Evolutionary conservation across 495 filamentous ascomycete species (phyloP), one percentile per base, ranked within the genome.

Genomic region (Diplogelasinospora grovesii): DNA sequence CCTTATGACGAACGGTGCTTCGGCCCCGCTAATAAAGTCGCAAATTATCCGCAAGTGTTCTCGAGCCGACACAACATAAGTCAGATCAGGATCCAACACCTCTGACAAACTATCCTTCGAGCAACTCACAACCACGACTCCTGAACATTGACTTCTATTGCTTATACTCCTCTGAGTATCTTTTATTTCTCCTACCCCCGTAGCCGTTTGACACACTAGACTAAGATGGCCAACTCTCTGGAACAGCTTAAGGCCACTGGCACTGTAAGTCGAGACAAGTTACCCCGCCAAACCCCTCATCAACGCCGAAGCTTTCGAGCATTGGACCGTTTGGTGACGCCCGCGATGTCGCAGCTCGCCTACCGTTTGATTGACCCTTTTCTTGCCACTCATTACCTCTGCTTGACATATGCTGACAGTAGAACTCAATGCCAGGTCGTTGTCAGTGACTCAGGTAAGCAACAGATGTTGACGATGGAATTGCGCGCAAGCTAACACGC

Each of bases 231-330:
- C 57, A 82, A 61, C 66, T 86, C 90, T 69, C 81, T 98, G 46
- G 92, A 97, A 55, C 89, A 97, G 73, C 77, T 98, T 56, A 98
- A 98, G 75, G 81, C 85, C 66, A 70, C 85, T 60, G 93, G 92
- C 79, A 98, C 92, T 51, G 86, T 93, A 75, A 63, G 86, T 83
- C 39, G n/a, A 43, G 39, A 47, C 35, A 16, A 21, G 10, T 55
- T 63, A 64, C 68, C 66, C 66, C 65, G 54, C 60, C 60, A 62
- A 53, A 54, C 53, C 47, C 45, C 46, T 57, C 48, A 40, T 41
- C 45, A 30, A 33, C 41, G 9, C 41, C 31, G 37, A 40, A 44
- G 47, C 36, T 46, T 45, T 30, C 15, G 2, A 16, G 22, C 13
- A 19, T 18, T 36, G 19, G 6, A 8, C 15, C 4, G 22, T 18